phyloP scores from a whole-genome alignment of 192 early-diverging fungal genomes.

The Coemansia asiatica region DNA sequence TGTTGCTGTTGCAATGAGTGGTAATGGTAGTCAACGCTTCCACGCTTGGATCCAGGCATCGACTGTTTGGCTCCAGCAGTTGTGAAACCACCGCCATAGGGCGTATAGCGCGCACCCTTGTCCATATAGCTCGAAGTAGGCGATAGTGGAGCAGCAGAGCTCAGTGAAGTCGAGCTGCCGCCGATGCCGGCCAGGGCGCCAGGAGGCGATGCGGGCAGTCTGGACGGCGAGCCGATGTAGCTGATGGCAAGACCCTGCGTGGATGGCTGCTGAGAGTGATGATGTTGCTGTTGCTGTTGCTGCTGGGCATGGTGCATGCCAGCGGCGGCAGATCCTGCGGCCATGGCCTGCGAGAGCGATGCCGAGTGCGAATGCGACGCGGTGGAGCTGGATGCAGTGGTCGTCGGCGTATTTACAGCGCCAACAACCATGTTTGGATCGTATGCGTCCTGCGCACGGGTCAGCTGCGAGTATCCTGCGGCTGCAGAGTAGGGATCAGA shows the following conservation, averaged over 20 bases:
- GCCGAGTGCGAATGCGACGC: conserved; percentile 52
- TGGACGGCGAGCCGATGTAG: conserved; percentile 36
- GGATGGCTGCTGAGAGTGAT: conserved; percentile 12
- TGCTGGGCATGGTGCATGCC: conserved; percentile 33
- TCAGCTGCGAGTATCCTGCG: conserved; percentile 41
- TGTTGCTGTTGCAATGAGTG: conserved; percentile 25
- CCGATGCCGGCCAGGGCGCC: conserved; percentile 9
- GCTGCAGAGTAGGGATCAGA: conserved; percentile 44
- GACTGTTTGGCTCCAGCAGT: conserved; percentile 11
- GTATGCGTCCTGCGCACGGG: conserved; percentile 47
- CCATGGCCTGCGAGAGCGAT: conserved; percentile 52
- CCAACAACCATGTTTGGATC: conserved; percentile 20
- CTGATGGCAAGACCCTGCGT: conserved; percentile 36
- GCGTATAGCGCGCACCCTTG: conserved; percentile 39
- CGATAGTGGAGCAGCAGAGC: conserved; percentile 33
- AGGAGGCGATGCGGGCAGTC: conserved; percentile 43
- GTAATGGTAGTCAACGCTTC: conserved; percentile 53
- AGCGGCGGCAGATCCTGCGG: conserved; percentile 15
- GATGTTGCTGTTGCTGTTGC: conserved; percentile 11
- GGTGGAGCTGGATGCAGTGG: conserved; percentile 18
- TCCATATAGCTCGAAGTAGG: conserved; percentile 34
- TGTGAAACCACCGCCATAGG: conserved; percentile 34
- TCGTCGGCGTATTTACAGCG: conserved; percentile 14
- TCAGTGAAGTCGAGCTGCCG: conserved; percentile 17
- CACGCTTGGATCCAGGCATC: conserved; percentile 40